phyloP scores from a whole-genome alignment of 345 rosid species.

The Ailanthus altissimus region DNA sequence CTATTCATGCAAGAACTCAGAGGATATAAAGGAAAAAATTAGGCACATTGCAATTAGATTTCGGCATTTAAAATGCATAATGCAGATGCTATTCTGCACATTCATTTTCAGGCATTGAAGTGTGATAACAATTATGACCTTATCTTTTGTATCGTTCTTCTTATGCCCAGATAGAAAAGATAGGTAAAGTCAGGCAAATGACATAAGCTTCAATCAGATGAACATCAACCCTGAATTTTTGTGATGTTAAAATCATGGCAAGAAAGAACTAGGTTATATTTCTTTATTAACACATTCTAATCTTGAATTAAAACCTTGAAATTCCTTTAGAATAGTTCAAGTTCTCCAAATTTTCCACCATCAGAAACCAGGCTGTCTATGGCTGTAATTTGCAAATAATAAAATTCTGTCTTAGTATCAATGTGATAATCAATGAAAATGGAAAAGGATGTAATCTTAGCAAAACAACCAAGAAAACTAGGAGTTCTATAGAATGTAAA shows the following conservation, averaged over 20 bases:
- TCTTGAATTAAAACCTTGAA: background rate
- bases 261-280: background rate
- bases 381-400: background rate
- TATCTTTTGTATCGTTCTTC: background rate
- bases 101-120: background rate
- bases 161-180: background rate
- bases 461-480: no score
- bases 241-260: conserved; percentile 9
- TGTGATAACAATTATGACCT: background rate
- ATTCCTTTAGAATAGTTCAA: conserved; percentile 4
- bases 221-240: background rate
- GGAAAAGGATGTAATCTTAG: background rate
- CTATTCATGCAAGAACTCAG: background rate
- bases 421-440: background rate
- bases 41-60: background rate
- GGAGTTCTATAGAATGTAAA: background rate
- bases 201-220: background rate
- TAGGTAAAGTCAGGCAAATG: background rate
- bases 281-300: background rate
- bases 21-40: background rate
- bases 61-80: background rate
- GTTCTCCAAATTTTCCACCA: background rate
- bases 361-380: background rate
- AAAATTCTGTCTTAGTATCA: background rate
- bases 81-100: background rate